These are phyloP conservation scores for Gyromitra esculenta DNA, from an alignment of 2,329 filamentous ascomycete species.

Conservation along the genomic window DNA sequence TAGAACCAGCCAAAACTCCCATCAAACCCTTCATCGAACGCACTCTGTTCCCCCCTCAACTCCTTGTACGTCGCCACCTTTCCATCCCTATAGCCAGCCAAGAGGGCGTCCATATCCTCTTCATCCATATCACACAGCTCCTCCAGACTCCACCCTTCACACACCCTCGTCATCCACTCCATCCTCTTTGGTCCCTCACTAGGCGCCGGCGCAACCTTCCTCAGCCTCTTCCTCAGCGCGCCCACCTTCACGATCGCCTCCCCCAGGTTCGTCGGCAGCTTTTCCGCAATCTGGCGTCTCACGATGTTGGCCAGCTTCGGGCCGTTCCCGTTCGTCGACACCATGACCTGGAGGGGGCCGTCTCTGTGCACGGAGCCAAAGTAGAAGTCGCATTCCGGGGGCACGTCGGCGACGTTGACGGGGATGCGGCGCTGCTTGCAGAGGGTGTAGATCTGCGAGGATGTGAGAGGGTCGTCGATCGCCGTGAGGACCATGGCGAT, in stretches of 20 bases:
- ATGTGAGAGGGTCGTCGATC: slow-evolving; percentile 92
- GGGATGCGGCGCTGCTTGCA: slow-evolving; percentile 86
- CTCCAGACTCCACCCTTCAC: slow-evolving; percentile 84
- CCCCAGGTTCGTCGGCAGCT: slow-evolving; percentile 80
- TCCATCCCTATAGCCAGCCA: slow-evolving; percentile 61
- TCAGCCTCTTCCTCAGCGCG: slow-evolving; percentile 77
- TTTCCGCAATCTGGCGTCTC: slow-evolving; percentile 79
- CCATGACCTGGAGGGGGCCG: slow-evolving; percentile 96
- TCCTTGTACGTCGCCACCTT: slow-evolving; percentile 52
- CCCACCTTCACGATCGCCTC: slow-evolving; percentile 88
- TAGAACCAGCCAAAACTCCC: slow-evolving; percentile 53
- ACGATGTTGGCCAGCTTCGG: slow-evolving; percentile 90
- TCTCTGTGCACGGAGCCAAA: slow-evolving; percentile 96
- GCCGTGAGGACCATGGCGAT: slow-evolving; percentile 89
- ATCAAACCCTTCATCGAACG: slow-evolving; percentile 48
- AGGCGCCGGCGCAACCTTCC: slow-evolving; percentile 75
- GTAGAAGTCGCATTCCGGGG: slow-evolving; percentile 97
- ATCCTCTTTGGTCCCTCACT: slow-evolving; percentile 87
- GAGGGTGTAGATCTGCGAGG: slow-evolving; percentile 87
- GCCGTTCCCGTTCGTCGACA: slow-evolving; percentile 96
- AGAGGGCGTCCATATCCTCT: slow-evolving; percentile 82
- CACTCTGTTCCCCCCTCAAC: slow-evolving; percentile 43
- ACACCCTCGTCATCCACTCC: slow-evolving; percentile 94
- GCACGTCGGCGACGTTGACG: slow-evolving; percentile 96
- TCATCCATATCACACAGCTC: slow-evolving; percentile 85